Evolutionary conservation across 2,329 filamentous ascomycete genomes (phyloP).

Genomic region (Aspergillus alliaceus): DNA sequence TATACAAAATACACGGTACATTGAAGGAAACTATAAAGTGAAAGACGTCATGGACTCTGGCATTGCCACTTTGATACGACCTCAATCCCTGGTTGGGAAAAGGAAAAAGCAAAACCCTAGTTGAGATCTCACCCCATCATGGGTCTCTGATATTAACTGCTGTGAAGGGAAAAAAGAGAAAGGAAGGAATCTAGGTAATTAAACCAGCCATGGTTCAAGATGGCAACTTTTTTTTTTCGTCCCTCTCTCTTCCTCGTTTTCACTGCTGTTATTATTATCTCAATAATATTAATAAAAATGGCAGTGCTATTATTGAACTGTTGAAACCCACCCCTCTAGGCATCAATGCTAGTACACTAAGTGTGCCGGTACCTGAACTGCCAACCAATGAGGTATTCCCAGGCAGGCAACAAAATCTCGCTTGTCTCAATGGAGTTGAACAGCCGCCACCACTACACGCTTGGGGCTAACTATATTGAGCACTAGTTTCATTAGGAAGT

Average conservation of each 20-base stretch:
- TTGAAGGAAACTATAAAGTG: not conserved
- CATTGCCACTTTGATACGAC: conserved; percentile 7
- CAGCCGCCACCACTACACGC: conserved; percentile 17
- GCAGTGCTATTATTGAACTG: conserved; percentile 11
- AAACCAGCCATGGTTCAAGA: not conserved
- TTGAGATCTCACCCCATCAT: not conserved
- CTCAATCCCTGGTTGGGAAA: conserved; percentile 4
- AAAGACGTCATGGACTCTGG: conserved; percentile 9
- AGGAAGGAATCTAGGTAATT: not conserved
- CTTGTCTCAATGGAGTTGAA: conserved; percentile 20
- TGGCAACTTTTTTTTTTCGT: not conserved
- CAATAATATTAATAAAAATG: conserved; percentile 1
- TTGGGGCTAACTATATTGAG: conserved; percentile 7
- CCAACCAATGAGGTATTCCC: conserved; percentile 17
- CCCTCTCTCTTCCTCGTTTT: not conserved
- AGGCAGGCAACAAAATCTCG: conserved; percentile 22
- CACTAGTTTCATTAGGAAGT: conserved; percentile 19
- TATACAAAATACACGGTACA: no score
- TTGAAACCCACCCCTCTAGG: conserved; percentile 13
- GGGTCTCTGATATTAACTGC: not conserved
- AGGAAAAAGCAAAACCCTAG: not conserved
- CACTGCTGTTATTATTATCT: not conserved
- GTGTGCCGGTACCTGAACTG: conserved; percentile 20
- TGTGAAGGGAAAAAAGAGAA: no score
- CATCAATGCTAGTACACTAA: conserved; percentile 13